These are phyloP conservation scores for Triticum monococcum DNA, from an alignment of 176 grass and related monocot genomes.

Conservation along the genomic window DNA sequence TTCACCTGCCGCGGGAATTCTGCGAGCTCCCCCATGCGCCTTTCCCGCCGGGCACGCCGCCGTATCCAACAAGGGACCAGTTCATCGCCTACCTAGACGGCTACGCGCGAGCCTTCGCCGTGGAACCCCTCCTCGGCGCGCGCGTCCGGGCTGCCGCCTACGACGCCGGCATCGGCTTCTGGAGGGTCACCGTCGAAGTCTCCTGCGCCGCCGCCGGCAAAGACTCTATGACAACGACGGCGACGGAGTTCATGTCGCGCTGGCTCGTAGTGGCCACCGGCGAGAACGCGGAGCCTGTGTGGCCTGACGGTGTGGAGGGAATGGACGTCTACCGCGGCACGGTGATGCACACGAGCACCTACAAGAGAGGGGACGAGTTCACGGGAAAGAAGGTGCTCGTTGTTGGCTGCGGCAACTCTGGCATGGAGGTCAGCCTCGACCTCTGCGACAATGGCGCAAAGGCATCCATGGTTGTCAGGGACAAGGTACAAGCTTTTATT, in stretches of 20 bases:
- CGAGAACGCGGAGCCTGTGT: slow-evolving; percentile 69
- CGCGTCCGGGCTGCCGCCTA: slow-evolving; percentile 49
- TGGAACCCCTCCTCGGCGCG: slow-evolving; percentile 50
- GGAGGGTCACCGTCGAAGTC: slow-evolving; percentile 41
- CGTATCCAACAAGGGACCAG: slow-evolving; percentile 76
- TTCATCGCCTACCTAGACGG: slow-evolving; percentile 81
- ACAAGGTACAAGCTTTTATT: slow-evolving; percentile 54
- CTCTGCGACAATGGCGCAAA: slow-evolving; percentile 75
- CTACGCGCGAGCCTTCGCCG: slow-evolving; percentile 58
- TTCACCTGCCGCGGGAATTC: slow-evolving; percentile 69
- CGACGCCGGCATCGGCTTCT: slow-evolving; percentile 58
- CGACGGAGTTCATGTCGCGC: slow-evolving; percentile 63
- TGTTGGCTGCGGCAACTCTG: slow-evolving; percentile 87
- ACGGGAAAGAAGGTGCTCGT: slow-evolving; percentile 76
- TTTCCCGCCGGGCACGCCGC: slow-evolving; percentile 63
- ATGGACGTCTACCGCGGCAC: slow-evolving; percentile 37
- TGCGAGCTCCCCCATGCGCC: slow-evolving; percentile 70
- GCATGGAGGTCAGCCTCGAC: slow-evolving; percentile 96
- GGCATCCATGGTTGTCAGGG: slow-evolving; percentile 80
- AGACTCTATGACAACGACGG: not conserved
- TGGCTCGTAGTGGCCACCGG: slow-evolving; percentile 88
- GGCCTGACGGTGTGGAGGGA: slow-evolving; percentile 41
- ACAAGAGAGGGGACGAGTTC: slow-evolving; percentile 67
- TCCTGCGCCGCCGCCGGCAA: not conserved
- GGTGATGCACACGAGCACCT: slow-evolving; percentile 70